Base-by-base conservation (phyloP, 2,329 filamentous ascomycete genomes). In the Alternaria incomplexa region DNA sequence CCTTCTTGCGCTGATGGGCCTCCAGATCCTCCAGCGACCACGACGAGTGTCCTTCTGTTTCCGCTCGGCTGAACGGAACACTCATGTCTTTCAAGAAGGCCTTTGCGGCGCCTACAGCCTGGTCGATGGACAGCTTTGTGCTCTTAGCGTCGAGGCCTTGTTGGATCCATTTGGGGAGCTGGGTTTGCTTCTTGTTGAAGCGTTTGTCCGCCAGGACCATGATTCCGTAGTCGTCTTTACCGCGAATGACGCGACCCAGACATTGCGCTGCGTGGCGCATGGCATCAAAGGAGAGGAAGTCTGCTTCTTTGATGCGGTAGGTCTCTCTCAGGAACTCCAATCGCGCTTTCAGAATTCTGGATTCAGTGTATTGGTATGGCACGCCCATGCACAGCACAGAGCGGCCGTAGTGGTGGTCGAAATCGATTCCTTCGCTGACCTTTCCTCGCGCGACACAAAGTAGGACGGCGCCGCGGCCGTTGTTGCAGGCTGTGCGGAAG, bases 241-340 rank as follows among this genome's bases (percentile, higher is more conserved):
- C 96, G 73, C 96, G 87, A 65, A 99, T 84, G 46, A 99, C 96
- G 77, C 96, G 94, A 13, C 96, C 96, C 2, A 99, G 85, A 75
- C 96, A 99, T 78, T 99, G 96, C 1, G 96, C 95, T 13, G 96
- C 96, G 78, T 99, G 96, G n/a, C 96, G 90, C 95, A 99, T 99
- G 22, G 96, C 96, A 77, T 99, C 96, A 84, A 99, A 99, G 20
- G 96, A 98, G 10, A 99, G 83, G 77, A 99, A 99, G 77, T 99
- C 96, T 70, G 97, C 97, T 79, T 98, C 96, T 62, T 93, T 90
- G 79, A 99, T 99, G 58, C 93, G 91, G 79, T 98, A 99, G 1
- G 93, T 98, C 80, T 99, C 96, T 48, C 95, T 89, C n/a, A 99
- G 81, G 77, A 99, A 99, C 76, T 99, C 93, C 4, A 99, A 87